Percentiles rank a stretch among this genome's conserved stretches.
Evolutionary conservation across 768 basidiomycete genomes (phyloP).

Genomic region (Coprinopsis strossmayeri): DNA sequence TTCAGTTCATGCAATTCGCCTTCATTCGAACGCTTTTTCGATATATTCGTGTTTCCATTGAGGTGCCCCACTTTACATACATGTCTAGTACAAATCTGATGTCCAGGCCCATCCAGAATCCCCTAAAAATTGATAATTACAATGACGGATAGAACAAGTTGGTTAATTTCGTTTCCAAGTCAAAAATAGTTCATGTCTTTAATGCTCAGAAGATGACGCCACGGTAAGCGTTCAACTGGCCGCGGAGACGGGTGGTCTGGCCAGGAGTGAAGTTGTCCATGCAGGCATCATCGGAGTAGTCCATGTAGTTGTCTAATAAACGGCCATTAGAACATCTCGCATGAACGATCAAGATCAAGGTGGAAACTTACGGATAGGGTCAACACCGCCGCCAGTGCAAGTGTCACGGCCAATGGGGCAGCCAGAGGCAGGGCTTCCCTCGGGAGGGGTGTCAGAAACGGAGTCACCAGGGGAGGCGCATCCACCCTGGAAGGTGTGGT

Average conservation of each 20-base stretch:
- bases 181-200: too few relatives aligned
- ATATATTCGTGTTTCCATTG: too few relatives aligned
- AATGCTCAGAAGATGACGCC: conserved; percentile 1
- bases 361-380: conserved; percentile 33
- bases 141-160: too few relatives aligned
- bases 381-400: conserved; percentile 32
- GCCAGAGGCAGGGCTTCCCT: conserved; percentile 34
- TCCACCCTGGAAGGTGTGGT: conserved; percentile 53
- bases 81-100: too few relatives aligned
- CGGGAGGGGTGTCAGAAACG: conserved; percentile 42
- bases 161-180: too few relatives aligned
- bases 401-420: conserved; percentile 33
- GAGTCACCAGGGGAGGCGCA: conserved; percentile 33
- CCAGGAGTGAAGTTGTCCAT: conserved; percentile 24
- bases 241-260: conserved; percentile 16
- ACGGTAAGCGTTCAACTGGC: conserved; percentile 7
- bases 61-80: too few relatives aligned
- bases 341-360: background rate
- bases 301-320: conserved; percentile 29
- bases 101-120: too few relatives aligned
- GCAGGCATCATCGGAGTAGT: conserved; percentile 25
- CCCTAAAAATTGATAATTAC: too few relatives aligned
- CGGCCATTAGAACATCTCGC: background rate
- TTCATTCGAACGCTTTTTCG: too few relatives aligned
- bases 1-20: too few relatives aligned